A percentile compares a stretch with the other conserved stretches of the same genome.
phyloP scores from a whole-genome alignment of 371 early-diverging fungal genomes.

The Zychaea mexicana region DNA sequence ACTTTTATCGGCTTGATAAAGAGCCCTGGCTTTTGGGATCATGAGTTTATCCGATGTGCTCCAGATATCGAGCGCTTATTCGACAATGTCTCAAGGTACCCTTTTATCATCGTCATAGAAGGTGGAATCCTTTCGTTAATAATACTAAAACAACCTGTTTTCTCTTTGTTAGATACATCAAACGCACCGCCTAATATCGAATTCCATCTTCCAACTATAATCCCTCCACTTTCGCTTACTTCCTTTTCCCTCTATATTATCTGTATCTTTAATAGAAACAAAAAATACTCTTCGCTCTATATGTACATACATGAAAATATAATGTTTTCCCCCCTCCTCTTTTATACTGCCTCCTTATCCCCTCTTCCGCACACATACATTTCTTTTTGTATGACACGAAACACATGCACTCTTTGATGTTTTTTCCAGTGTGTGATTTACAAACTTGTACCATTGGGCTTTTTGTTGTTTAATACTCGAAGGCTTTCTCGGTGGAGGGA shows the following conservation, averaged over 20 bases:
- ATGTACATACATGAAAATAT: conserved; percentile 4
- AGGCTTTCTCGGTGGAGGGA: conserved; percentile 2
- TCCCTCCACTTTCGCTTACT: background rate
- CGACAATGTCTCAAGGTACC: conserved; percentile 67
- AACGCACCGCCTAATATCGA: conserved; percentile 14
- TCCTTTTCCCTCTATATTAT: background rate
- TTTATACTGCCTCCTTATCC: background rate
- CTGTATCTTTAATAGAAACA: conserved; percentile 1
- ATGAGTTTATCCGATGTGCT: conserved; percentile 72
- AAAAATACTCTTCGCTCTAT: background rate
- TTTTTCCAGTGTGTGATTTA: too few relatives aligned
- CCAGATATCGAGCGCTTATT: conserved; percentile 77
- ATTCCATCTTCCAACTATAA: background rate
- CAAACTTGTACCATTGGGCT: too few relatives aligned
- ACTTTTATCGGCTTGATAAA: conserved; percentile 96
- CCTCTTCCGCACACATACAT: too few relatives aligned
- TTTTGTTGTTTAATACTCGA: background rate
- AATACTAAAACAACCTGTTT: background rate
- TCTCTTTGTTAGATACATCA: conserved; percentile 15
- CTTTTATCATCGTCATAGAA: background rate
- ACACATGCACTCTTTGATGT: too few relatives aligned
- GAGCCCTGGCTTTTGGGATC: conserved; percentile 89
- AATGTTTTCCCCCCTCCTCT: background rate
- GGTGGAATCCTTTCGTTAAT: background rate
- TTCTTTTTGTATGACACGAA: too few relatives aligned